A percentile compares a stretch with the other conserved stretches of the same genome.
phyloP scores from a whole-genome alignment of 371 early-diverging fungal genomes.

The Gilbertella persicaria region DNA sequence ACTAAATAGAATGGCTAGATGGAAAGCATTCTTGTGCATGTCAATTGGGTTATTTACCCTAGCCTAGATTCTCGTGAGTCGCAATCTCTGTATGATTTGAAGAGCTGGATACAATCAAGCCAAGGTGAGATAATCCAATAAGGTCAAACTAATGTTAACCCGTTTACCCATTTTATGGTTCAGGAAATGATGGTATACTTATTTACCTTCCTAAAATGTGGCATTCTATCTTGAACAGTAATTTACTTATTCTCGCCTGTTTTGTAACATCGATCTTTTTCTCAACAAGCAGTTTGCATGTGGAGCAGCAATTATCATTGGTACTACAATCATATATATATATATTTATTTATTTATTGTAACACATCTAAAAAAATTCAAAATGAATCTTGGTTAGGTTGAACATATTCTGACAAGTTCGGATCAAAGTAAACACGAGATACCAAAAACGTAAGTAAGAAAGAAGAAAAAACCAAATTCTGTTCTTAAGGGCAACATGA shows the following conservation, averaged over 20 bases:
- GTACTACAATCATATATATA: slow-evolving; percentile 8
- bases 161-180: neutral
- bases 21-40: slow-evolving; percentile 7
- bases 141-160: neutral
- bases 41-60: slow-evolving; percentile 21
- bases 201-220: slow-evolving; percentile 2
- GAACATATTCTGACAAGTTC: too few species aligned
- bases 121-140: neutral
- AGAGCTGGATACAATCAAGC: slow-evolving; percentile 16
- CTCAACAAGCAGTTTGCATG: neutral
- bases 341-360: neutral
- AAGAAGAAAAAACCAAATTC: neutral
- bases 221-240: slow-evolving; percentile 6
- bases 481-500: neutral
- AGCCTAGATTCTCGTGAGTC: slow-evolving; percentile 13
- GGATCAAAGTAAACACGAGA: too few species aligned
- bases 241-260: slow-evolving; percentile 12
- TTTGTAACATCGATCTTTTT: slow-evolving; percentile 15
- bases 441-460: neutral
- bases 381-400: neutral
- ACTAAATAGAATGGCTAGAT: slow-evolving; percentile 1
- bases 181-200: neutral
- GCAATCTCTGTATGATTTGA: slow-evolving; percentile 7
- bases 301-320: slow-evolving; percentile 20
- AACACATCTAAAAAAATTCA: slow-evolving; percentile 2